These are phyloP conservation scores for Metahyphopichia silvanorum DNA, from an alignment of 805 yeast genomes.

Conservation along the genomic window DNA sequence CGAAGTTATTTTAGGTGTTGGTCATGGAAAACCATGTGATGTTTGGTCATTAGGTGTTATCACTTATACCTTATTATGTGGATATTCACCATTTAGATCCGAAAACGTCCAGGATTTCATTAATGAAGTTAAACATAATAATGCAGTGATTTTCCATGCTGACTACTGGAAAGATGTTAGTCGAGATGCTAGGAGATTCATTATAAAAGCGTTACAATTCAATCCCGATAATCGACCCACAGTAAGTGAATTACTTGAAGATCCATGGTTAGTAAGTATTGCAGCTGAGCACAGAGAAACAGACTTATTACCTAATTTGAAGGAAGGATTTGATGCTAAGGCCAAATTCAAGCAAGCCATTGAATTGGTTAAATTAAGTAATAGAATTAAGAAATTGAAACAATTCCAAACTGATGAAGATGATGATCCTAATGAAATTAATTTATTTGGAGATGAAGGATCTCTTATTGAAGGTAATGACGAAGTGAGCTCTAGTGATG, in stretches of 20 bases:
- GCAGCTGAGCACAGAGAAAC: conserved; percentile 44
- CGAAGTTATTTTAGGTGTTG: conserved; percentile 75
- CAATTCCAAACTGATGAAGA: conserved; percentile 56
- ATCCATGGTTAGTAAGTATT: conserved; percentile 67
- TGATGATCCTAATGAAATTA: conserved; percentile 47
- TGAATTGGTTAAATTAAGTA: conserved; percentile 77
- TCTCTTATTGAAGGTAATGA: conserved; percentile 9
- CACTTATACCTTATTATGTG: conserved; percentile 84
- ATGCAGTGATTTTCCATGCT: conserved; percentile 80
- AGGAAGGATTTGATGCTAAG: conserved; percentile 80
- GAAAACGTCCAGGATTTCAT: conserved; percentile 80
- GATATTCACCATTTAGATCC: conserved; percentile 87
- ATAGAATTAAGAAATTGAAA: conserved; percentile 71
- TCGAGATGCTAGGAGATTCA: conserved; percentile 75
- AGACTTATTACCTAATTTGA: conserved; percentile 79
- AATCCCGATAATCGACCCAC: conserved; percentile 71
- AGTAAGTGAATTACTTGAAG: conserved; percentile 57
- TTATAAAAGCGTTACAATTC: conserved; percentile 63
- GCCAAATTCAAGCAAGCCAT: conserved; percentile 81
- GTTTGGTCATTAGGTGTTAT: conserved; percentile 95
- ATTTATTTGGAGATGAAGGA: conserved; percentile 37
- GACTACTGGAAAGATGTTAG: conserved; percentile 85
- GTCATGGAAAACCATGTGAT: conserved; percentile 95
- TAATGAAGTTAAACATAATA: conserved; percentile 67
- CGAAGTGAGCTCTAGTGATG: conserved; percentile 4